Percentiles rank a stretch among this genome's conserved stretches.
Conservation (phyloP, 345 rosid genomes). For the Aethionema arabicum region DNA sequence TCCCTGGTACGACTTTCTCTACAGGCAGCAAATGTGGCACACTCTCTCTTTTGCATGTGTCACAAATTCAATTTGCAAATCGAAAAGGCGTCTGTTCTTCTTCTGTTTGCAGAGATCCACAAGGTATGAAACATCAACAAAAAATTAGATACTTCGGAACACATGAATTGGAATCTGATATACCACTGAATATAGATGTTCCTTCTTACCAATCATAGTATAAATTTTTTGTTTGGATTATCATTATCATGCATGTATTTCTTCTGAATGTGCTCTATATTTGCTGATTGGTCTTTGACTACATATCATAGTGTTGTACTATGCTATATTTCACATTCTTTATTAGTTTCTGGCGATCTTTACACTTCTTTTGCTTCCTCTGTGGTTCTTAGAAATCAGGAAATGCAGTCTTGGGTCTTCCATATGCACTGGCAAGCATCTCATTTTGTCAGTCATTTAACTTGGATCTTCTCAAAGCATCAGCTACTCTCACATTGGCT, state of each 20-base stretch:
- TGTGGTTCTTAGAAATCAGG: conserved; percentile 75
- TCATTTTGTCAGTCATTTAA: conserved; percentile 93
- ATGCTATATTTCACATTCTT: neutral
- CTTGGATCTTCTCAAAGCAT: conserved; percentile 95
- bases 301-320: neutral
- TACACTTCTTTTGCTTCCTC: neutral
- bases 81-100: conserved; percentile 85
- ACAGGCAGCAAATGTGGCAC: conserved; percentile 92
- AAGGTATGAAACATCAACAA: conserved; percentile 51
- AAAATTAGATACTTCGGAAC: neutral
- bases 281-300: conserved; percentile 4
- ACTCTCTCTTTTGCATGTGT: conserved; percentile 83
- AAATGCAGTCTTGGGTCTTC: conserved; percentile 91
- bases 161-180: conserved; percentile 18
- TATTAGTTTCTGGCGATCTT: conserved; percentile 7
- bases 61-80: conserved; percentile 89
- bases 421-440: conserved; percentile 89
- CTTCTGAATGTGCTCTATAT: conserved; percentile 10
- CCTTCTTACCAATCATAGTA: neutral
- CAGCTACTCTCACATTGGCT: conserved; percentile 86
- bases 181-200: neutral
- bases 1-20: conserved; percentile 33
- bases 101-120: conserved; percentile 94
- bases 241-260: conserved; percentile 9
- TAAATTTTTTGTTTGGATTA: neutral